Evolutionary conservation across 768 basidiomycete genomes (phyloP).

Genomic region (Lyophyllum semitale): DNA sequence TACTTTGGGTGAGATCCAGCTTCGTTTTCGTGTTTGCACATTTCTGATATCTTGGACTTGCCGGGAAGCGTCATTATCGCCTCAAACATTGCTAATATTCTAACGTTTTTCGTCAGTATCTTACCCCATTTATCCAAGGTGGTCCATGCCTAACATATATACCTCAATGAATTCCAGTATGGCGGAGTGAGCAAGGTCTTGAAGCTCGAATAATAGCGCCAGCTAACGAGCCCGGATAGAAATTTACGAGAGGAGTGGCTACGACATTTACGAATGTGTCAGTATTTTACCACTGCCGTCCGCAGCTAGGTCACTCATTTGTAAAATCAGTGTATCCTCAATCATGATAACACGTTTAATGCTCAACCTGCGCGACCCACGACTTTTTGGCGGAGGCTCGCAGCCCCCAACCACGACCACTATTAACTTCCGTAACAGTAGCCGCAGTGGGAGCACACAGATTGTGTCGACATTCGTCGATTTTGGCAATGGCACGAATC

Average conservation of each 20-base stretch:
- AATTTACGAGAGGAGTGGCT: conserved; percentile 30
- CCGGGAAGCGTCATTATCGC: conserved; percentile 34
- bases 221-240: conserved; percentile 17
- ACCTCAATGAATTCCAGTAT: conserved; percentile 21
- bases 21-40: background rate
- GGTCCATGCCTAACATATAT: background rate
- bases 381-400: background rate
- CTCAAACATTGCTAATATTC: conserved; percentile 37
- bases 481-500: conserved; percentile 1
- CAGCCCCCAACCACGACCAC: background rate
- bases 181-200: conserved; percentile 27
- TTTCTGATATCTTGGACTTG: background rate
- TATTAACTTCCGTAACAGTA: background rate
- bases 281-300: conserved; percentile 5
- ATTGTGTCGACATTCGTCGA: conserved; percentile 8
- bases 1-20: conserved; percentile 34
- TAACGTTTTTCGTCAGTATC: conserved; percentile 35
- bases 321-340: conserved; percentile 31
- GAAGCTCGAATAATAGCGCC: background rate
- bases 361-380: conserved; percentile 42
- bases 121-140: background rate
- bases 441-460: background rate
- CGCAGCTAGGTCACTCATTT: background rate
- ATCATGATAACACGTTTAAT: conserved; percentile 41
- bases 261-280: conserved; percentile 40